Base-by-base conservation (phyloP, 208 protist species). In the Trypanosoma scelopori region DNA sequence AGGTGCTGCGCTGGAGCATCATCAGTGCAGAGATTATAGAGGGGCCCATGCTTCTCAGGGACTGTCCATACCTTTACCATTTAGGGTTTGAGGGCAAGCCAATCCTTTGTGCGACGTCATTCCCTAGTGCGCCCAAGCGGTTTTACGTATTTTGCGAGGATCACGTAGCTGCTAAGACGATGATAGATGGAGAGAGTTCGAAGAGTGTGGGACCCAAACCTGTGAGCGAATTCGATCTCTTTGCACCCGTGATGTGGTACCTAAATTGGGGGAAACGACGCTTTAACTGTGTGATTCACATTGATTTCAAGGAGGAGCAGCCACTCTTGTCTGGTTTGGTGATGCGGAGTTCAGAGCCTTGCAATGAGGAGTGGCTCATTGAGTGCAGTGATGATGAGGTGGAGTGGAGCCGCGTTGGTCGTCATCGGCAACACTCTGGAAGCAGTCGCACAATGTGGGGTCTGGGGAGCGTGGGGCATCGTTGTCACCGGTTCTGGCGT, bases 341-440 rank as follows among this genome's bases (percentile, higher is more conserved):
- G 12, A 64, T 79, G 47, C 67, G 25, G 1, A 71, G 57, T 50
- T 68, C 62, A 18, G 74, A 72, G 28, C 62, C 59, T 22, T 62
- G 56, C 56, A 53, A 49, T 51, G 62, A 72, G 30, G 55, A 76
- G 16, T 74, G 57, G 69, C 4, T 81, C 18, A 32, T 74, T 32
- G 68, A 70, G n/a, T 87, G 61, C 67, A 78, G 69, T 52, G 74
- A 87, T 58, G 81, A 87, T 63, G 69, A 58, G 50, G 4, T 71
- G 3, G 16, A 41, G 5, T 84, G 78, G 78, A 58, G 51, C 4
- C 42, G 27, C 11, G 75, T 76, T 30, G 62, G 63, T 37, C 9
- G 27, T 55, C 75, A 80, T 43, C 25, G 32, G n/a, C 75, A 80
- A 53, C 51, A 20, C n/a, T 63, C 61, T 50, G 51, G 32, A 28